Percentiles rank a stretch among this genome's conserved stretches.
These are phyloP conservation scores for Nicotiana tomentosiformis DNA, from an alignment of 257 asterid genomes.

Conservation along the genomic window DNA sequence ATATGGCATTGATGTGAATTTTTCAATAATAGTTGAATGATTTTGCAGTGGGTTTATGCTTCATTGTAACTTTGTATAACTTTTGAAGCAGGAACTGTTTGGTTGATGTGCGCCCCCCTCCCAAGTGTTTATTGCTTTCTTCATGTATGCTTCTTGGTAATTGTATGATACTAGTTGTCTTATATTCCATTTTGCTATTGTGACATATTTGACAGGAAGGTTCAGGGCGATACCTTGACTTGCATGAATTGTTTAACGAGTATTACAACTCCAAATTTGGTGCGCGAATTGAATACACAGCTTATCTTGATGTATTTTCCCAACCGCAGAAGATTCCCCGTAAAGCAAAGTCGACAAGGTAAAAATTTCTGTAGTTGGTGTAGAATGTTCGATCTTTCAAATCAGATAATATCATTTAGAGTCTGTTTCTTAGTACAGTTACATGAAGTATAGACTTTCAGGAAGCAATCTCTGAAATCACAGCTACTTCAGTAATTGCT, in stretches of 20 bases:
- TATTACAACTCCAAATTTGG: constrained; percentile 89
- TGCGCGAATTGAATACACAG: constrained; percentile 70
- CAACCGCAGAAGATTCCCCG: constrained; percentile 52
- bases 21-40: not conserved
- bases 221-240: constrained; percentile 85
- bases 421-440: not conserved
- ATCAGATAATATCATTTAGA: not conserved
- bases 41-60: not conserved
- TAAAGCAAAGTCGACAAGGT: constrained; percentile 78
- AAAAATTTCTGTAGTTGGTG: constrained; percentile 7
- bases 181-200: not conserved
- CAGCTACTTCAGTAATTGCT: not conserved
- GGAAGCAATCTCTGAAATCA: not conserved
- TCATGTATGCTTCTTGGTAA: not conserved
- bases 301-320: constrained; percentile 70
- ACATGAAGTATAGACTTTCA: not conserved
- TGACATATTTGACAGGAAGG: constrained; percentile 56
- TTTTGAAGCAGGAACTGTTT: not conserved
- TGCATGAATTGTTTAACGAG: constrained; percentile 78
- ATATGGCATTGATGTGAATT: not conserved
- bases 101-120: not conserved
- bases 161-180: not conserved
- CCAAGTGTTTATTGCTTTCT: not conserved
- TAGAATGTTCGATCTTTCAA: not conserved
- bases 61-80: not conserved